Conservation (phyloP, 306 rosid genomes). For the Datisca glomerata region DNA sequence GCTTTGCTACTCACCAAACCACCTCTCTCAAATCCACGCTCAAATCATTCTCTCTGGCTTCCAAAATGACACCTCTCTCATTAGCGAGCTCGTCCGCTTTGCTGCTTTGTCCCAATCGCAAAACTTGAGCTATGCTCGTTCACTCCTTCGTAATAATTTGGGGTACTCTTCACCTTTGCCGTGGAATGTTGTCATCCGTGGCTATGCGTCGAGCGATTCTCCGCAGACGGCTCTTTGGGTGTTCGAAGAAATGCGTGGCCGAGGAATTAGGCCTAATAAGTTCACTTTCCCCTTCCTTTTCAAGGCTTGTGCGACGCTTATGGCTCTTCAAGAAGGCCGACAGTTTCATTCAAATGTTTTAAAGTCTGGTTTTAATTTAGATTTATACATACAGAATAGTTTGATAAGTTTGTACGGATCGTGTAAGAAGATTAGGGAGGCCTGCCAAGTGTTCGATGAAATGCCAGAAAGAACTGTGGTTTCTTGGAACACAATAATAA, state of each 20-base stretch:
- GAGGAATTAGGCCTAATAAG: constrained; percentile 39
- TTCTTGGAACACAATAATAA: constrained; percentile 69
- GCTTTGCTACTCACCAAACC: constrained; percentile 29
- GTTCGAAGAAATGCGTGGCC: constrained; percentile 41
- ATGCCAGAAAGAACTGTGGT: constrained; percentile 53
- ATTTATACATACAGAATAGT: constrained; percentile 65
- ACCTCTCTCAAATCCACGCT: constrained; percentile 55
- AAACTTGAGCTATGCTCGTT: constrained; percentile 38
- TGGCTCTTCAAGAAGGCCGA: constrained; percentile 38
- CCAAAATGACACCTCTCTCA: constrained; percentile 31
- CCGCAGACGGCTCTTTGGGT: constrained; percentile 40
- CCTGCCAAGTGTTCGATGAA: constrained; percentile 47
- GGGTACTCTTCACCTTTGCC: constrained; percentile 30
- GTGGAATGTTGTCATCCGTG: constrained; percentile 73
- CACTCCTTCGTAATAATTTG: constrained; percentile 25
- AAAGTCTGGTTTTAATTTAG: constrained; percentile 52
- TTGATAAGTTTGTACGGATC: constrained; percentile 51
- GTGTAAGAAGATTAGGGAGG: constrained; percentile 47
- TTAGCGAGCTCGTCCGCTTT: constrained; percentile 46
- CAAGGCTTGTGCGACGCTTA: constrained; percentile 44
- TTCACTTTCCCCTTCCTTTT: constrained; percentile 64
- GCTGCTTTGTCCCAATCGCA: constrained; percentile 40
- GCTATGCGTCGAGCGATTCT: constrained; percentile 39
- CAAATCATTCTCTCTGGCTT: constrained; percentile 44
- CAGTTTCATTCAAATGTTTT: constrained; percentile 46